Percentiles rank a stretch among this genome's conserved stretches.
These are phyloP conservation scores for Coemansia sp. DNA, from an alignment of 192 early-diverging fungal species.

Conservation along the genomic window DNA sequence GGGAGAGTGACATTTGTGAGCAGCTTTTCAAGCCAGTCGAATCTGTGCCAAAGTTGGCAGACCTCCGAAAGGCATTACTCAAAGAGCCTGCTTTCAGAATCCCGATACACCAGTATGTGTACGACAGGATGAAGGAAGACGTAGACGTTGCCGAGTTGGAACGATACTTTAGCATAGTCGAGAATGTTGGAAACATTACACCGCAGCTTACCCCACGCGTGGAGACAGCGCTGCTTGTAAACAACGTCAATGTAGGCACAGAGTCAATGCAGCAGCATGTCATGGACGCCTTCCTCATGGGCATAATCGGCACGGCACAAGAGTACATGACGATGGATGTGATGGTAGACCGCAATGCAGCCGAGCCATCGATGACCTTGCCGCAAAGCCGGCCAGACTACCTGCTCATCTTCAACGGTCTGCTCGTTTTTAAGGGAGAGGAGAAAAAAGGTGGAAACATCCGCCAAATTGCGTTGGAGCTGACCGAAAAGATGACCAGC, in stretches of 20 bases:
- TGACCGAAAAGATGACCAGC: slow-evolving; percentile 31
- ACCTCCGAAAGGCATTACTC: slow-evolving; percentile 9
- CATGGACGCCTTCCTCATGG: slow-evolving; percentile 42
- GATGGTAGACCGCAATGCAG: slow-evolving; percentile 39
- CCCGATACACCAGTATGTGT: slow-evolving; percentile 28
- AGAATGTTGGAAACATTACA: slow-evolving; percentile 39
- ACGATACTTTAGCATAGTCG: slow-evolving; percentile 29
- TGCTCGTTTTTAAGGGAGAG: slow-evolving; percentile 52
- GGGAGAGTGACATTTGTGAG: slow-evolving; percentile 27
- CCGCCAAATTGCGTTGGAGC: slow-evolving; percentile 30
- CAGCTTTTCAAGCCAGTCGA: slow-evolving; percentile 20
- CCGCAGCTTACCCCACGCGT: slow-evolving; percentile 37
- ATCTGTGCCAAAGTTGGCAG: slow-evolving; percentile 6
- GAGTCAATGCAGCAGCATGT: slow-evolving; percentile 48
- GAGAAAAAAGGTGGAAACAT: slow-evolving; percentile 43
- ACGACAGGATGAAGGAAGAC: slow-evolving; percentile 20
- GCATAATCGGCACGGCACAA: slow-evolving; percentile 34
- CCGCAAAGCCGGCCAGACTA: slow-evolving; percentile 35
- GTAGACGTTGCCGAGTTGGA: slow-evolving; percentile 5
- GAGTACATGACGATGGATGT: slow-evolving; percentile 20
- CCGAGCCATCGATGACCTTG: slow-evolving; percentile 35
- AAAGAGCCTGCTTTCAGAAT: slow-evolving; percentile 16
- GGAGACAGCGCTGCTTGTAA: slow-evolving; percentile 29
- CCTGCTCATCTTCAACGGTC: slow-evolving; percentile 30
- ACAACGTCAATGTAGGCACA: slow-evolving; percentile 21